Evolutionary conservation across 306 rosid genomes (phyloP), one percentile per base, ranked within the genome.

Genomic region (Potentilla sterilis): DNA sequence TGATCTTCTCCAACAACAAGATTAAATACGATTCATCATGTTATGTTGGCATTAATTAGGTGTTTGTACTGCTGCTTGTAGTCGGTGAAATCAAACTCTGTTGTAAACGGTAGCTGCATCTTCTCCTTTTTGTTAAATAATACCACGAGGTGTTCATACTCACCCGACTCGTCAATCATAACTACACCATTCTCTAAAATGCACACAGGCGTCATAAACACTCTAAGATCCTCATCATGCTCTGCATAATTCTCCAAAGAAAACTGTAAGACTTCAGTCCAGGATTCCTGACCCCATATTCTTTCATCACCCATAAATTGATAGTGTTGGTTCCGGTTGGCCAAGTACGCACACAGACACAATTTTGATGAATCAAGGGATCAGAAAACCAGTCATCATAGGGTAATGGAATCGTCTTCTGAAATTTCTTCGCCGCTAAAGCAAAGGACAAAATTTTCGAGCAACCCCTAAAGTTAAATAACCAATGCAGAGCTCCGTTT

Each of bases 221-320:
- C 9, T 8, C 59, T 44, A 9, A 2, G 3, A 44, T 44, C 48
- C 0, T 44, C 14, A 44, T 2, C 9, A 12, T 5, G 1, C 74
- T 1, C 9, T 12, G 7, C 24, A 22, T 14, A 69, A 49, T 9
- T 8, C 37, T 57, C 34, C 63, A 21, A 0, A 10, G 34, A 43
- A 16, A 70, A 70, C 35, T 19, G 12, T 5, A 10, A 10, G 0
- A 19, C 11, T 70, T 70, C 18, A 19, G 63, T 5, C 75, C 63
- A 49, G 35, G 75, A n/a, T n/a, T n/a, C n/a, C n/a, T n/a, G n/a
- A n/a, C n/a, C n/a, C n/a, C n/a, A n/a, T n/a, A n/a, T n/a, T n/a
- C 75, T 61, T 70, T 51, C 75, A 70, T 51, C 10, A 51, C 22
- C 75, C 75, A 70, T 16, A 70, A 34, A 14, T 44, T 10, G 48